phyloP scores from a whole-genome alignment of 2,329 filamentous ascomycete species.

The Fusarium sp. region DNA sequence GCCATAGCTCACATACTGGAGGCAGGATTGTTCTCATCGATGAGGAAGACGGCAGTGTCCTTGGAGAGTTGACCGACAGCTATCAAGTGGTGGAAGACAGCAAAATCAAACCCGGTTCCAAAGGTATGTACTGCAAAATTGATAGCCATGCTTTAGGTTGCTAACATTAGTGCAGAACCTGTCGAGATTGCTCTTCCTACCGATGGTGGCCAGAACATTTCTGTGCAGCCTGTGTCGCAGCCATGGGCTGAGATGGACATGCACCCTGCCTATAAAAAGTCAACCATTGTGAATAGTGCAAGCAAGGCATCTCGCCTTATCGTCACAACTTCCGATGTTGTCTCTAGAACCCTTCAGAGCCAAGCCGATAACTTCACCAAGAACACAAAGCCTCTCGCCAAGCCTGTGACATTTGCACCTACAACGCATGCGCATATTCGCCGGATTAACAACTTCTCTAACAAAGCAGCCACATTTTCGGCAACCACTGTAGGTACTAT shows the following conservation, averaged over 20 bases:
- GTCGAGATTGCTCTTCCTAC: conserved; percentile 80
- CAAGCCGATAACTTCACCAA: conserved; percentile 84
- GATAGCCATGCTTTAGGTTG: not conserved
- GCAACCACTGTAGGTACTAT: conserved; percentile 89
- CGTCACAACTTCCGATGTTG: conserved; percentile 83
- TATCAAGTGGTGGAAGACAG: conserved; percentile 83
- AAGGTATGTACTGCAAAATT: conserved; percentile 67
- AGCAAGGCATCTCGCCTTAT: conserved; percentile 90
- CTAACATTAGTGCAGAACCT: conserved; percentile 61
- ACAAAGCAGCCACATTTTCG: conserved; percentile 80
- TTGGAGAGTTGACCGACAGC: conserved; percentile 87
- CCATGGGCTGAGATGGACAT: conserved; percentile 80
- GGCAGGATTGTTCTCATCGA: conserved; percentile 93
- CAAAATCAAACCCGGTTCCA: conserved; percentile 83
- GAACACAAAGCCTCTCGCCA: conserved; percentile 78
- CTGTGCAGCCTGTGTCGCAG: conserved; percentile 72
- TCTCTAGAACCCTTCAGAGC: conserved; percentile 79
- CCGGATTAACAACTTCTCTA: conserved; percentile 88
- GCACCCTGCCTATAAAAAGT: conserved; percentile 93
- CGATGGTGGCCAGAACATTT: conserved; percentile 71
- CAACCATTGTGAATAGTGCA: conserved; percentile 85
- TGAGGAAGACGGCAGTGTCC: conserved; percentile 94
- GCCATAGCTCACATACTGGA: conserved; percentile 58
- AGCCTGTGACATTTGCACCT: conserved; percentile 88
- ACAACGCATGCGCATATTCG: conserved; percentile 86